Evolutionary conservation across 768 basidiomycete species (phyloP), one percentile per base, ranked within the genome.

Genomic region (Auricularia cornea): DNA sequence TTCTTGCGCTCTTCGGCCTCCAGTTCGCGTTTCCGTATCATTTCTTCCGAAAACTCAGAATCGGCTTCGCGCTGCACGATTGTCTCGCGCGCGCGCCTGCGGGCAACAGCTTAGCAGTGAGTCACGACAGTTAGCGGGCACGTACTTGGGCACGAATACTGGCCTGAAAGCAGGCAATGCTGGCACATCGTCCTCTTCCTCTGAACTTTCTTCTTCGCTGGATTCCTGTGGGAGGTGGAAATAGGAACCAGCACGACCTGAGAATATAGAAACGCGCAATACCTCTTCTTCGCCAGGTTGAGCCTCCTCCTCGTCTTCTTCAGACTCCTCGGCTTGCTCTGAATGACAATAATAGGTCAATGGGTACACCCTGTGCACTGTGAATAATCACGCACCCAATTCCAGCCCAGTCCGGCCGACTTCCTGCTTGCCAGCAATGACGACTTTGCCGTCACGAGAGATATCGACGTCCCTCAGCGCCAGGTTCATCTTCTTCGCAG

Each of bases 81-180:
- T 0, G 93, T 94, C 26, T 70, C 83, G 31, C 90, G 83, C n/a
- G 81, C 87, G 20, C 89, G 89, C 75, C 92, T 93, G 67, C 29
- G n/a, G n/a, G 3, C 11, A 68, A 54, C 18, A 2, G 6, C 12
- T 57, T 26, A 61, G 41, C 64, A 52, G 56, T 28, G 35, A 29
- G 11, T 28, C 11, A 10, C 23, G 29, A 16, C 32, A 10, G 14
- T 38, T 2, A 59, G n/a, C 32, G 10, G 16, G 35, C 35, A 75
- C 88, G 64, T 71, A 95, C 95, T 98, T 98, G 62, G 91, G 91
- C 20, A 98, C 84, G 73, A 98, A 99, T 0, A 96, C 90, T 2
- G 97, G 97, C 66, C 95, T 81, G 74, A 96, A 94, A 66, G 87
- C 84, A 5, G 85, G 77, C 72, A 90, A 88, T 3, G 86, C 83